Conservation (phyloP, 352 stramenopile species). For the Peronosclerospora sorghi region DNA sequence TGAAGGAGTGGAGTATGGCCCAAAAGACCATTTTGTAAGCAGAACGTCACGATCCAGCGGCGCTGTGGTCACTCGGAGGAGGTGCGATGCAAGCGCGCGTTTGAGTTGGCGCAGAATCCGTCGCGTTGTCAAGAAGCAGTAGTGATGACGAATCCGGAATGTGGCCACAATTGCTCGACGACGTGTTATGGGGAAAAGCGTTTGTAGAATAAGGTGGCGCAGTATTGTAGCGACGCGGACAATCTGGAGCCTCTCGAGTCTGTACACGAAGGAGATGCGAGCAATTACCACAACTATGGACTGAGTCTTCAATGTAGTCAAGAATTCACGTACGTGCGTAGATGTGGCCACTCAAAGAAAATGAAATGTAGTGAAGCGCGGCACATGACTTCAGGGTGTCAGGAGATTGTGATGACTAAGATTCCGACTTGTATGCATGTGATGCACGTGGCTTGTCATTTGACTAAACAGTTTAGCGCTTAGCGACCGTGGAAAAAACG, state of each 20-base stretch:
- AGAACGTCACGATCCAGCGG: slow-evolving; percentile 45
- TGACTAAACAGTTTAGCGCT: slow-evolving; percentile 11
- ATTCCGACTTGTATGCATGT: slow-evolving; percentile 39
- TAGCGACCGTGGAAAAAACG: slow-evolving; percentile 40
- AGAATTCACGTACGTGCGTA: slow-evolving; percentile 21
- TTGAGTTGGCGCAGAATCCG: slow-evolving; percentile 40
- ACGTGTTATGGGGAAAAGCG: slow-evolving; percentile 36
- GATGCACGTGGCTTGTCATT: slow-evolving; percentile 28
- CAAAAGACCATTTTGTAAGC: slow-evolving; percentile 59
- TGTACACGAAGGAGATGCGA: slow-evolving; percentile 21
- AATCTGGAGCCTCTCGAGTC: slow-evolving; percentile 20
- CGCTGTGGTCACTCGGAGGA: slow-evolving; percentile 47
- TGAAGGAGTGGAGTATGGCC: slow-evolving; percentile 50
- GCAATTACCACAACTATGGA: slow-evolving; percentile 29
- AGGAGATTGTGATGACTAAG: slow-evolving; percentile 16
- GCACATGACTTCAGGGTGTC: slow-evolving; percentile 18
- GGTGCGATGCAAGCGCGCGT: slow-evolving; percentile 53
- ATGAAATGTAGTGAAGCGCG: slow-evolving; percentile 44
- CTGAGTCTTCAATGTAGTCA: slow-evolving; percentile 32
- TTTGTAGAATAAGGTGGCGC: slow-evolving; percentile 7
- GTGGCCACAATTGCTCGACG: slow-evolving; percentile 43
- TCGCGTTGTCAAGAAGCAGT: slow-evolving; percentile 38
- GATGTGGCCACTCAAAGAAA: slow-evolving; percentile 32
- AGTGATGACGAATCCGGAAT: slow-evolving; percentile 49
- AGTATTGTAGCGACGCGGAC: neutral